These are phyloP conservation scores for Trametes elegans DNA, from an alignment of 768 basidiomycete species.

Conservation along the genomic window DNA sequence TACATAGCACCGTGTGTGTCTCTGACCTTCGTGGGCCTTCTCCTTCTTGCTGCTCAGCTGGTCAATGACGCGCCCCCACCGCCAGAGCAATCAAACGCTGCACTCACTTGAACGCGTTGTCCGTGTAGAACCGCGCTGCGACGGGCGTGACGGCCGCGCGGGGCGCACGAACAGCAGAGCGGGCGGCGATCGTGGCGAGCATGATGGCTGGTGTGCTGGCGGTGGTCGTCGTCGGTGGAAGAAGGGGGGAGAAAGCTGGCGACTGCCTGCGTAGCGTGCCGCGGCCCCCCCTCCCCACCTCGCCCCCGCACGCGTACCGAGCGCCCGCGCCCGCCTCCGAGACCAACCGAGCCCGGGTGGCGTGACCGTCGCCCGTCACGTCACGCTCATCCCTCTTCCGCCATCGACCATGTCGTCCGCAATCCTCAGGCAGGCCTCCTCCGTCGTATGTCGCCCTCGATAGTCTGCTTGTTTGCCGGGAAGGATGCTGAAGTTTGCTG, in stretches of 20 bases:
- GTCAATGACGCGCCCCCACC: conserved; percentile 21
- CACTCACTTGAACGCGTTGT: conserved; percentile 59
- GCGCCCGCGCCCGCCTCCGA: conserved; percentile 16
- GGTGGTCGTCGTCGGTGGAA: conserved; percentile 24
- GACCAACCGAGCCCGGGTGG: conserved; percentile 22
- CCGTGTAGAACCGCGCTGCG: conserved; percentile 62
- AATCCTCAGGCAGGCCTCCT: conserved; percentile 59
- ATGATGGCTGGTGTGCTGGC: conserved; percentile 30
- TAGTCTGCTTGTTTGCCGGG: conserved; percentile 3
- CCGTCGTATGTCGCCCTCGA: conserved; percentile 40
- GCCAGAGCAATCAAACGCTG: not conserved
- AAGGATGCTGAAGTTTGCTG: not conserved
- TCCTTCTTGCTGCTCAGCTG: conserved; percentile 60
- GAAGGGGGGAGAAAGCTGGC: conserved; percentile 13
- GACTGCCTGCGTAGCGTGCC: not conserved
- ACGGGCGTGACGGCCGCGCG: conserved; percentile 29
- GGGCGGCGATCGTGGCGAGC: conserved; percentile 39
- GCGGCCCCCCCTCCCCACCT: not conserved
- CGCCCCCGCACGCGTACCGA: too few species aligned
- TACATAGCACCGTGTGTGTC: not conserved
- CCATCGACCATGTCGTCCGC: conserved; percentile 60
- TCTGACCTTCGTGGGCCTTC: conserved; percentile 62
- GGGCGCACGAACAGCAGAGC: conserved; percentile 33
- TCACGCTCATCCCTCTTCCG: conserved; percentile 41
- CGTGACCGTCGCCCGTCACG: conserved; percentile 34